These are phyloP conservation scores for Rhizopogon vulgaris DNA, from an alignment of 768 basidiomycete genomes.

Conservation along the genomic window DNA sequence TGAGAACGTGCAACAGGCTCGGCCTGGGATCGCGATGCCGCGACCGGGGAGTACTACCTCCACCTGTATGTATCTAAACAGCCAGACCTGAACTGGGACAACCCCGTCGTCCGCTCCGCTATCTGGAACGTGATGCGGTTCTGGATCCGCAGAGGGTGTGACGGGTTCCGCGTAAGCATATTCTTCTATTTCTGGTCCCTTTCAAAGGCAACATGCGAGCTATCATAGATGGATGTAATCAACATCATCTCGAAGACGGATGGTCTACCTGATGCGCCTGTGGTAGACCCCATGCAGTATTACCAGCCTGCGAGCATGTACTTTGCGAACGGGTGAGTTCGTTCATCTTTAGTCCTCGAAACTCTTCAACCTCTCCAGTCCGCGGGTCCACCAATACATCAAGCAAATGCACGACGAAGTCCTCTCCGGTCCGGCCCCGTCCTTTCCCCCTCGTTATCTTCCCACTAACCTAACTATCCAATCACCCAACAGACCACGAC, in stretches of 20 bases:
- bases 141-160: constrained; percentile 70
- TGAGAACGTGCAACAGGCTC: constrained; percentile 35
- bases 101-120: constrained; percentile 50
- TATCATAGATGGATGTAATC: constrained; percentile 59
- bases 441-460: constrained; percentile 11
- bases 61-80: constrained; percentile 63
- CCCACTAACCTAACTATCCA: not conserved
- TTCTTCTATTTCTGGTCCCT: not conserved
- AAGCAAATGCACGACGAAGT: constrained; percentile 61
- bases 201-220: not conserved
- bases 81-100: constrained; percentile 78
- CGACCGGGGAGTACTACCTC: constrained; percentile 65
- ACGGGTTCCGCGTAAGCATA: constrained; percentile 62
- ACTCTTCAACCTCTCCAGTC: constrained; percentile 30
- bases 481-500: constrained; percentile 36
- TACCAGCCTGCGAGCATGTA: constrained; percentile 50
- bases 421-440: constrained; percentile 40
- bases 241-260: constrained; percentile 59
- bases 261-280: constrained; percentile 61
- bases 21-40: constrained; percentile 65
- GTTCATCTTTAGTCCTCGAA: not conserved
- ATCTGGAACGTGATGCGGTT: constrained; percentile 64
- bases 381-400: constrained; percentile 60
- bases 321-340: constrained; percentile 53
- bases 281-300: constrained; percentile 42